A percentile compares a stretch with the other conserved stretches of the same genome.
Evolutionary conservation across 139 green algal genomes (phyloP).

Genomic region (Astrephomene gubernaculifera): DNA sequence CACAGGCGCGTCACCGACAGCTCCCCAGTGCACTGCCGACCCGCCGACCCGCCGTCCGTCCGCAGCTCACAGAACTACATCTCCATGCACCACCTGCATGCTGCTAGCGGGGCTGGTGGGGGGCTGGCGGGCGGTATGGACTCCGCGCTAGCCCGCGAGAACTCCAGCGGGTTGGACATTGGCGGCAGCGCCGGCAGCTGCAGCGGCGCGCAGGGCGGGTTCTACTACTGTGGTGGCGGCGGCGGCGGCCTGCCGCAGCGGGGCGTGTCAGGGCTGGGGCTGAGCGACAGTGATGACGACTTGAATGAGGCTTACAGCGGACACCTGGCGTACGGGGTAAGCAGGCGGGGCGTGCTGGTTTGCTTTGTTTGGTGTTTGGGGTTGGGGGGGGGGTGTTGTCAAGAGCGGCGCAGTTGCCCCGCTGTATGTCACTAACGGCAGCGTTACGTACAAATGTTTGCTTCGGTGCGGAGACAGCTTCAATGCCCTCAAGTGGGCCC

Average conservation of each 20-base stretch:
- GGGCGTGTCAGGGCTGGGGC: neutral
- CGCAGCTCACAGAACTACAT: too few species aligned
- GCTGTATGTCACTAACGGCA: too few species aligned
- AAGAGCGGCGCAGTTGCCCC: too few species aligned
- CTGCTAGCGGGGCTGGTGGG: too few species aligned
- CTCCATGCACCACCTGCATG: constrained; percentile 6
- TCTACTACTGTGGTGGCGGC: neutral
- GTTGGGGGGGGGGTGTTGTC: too few species aligned
- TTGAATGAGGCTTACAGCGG: neutral
- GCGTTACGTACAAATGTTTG: too few species aligned
- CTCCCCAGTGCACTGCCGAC: neutral
- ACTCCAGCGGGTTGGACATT: neutral
- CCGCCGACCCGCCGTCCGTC: too few species aligned
- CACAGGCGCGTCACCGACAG: constrained; percentile 25
- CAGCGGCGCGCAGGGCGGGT: neutral
- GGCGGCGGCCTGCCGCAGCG: neutral
- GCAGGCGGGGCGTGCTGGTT: too few species aligned
- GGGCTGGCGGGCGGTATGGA: neutral
- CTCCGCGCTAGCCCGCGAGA: neutral
- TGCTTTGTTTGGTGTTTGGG: too few species aligned
- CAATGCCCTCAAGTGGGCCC: too few species aligned
- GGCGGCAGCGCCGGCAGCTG: neutral
- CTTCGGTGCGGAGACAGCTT: too few species aligned
- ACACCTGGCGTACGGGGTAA: neutral
- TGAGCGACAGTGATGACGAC: constrained; percentile 42